These are phyloP conservation scores for Boletus rubroflammeus DNA, from an alignment of 768 basidiomycete genomes.

Conservation along the genomic window DNA sequence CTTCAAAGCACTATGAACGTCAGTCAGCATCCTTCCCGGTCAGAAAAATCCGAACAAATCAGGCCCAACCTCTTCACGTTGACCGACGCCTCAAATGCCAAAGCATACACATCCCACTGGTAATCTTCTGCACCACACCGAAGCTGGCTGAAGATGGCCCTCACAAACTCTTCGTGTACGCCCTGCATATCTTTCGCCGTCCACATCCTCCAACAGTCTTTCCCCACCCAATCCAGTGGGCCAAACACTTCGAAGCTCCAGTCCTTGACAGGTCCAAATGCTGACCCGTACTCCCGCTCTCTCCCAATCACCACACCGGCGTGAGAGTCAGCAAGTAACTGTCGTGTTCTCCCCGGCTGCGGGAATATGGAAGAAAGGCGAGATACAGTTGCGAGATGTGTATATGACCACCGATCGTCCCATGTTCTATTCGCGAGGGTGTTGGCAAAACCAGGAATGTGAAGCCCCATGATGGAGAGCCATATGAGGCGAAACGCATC, in stretches of 20 bases:
- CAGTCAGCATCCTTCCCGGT: constrained; percentile 8
- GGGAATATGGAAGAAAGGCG: constrained; percentile 57
- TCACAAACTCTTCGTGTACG: constrained; percentile 48
- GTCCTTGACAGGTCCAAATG: constrained; percentile 65
- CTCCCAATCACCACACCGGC: constrained; percentile 66
- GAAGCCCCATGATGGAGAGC: constrained; percentile 68
- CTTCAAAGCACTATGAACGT: constrained; percentile 54
- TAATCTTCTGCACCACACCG: constrained; percentile 45
- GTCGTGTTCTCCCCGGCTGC: constrained; percentile 24
- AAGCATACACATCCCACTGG: constrained; percentile 61
- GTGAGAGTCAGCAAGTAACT: constrained; percentile 52
- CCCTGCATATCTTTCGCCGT: constrained; percentile 45
- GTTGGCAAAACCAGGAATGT: constrained; percentile 61
- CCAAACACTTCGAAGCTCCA: constrained; percentile 57
- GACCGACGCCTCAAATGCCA: constrained; percentile 65
- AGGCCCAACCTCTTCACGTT: constrained; percentile 52
- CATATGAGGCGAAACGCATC: constrained; percentile 61
- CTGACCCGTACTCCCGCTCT: constrained; percentile 55
- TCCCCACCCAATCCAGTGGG: constrained; percentile 48
- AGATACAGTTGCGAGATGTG: constrained; percentile 41
- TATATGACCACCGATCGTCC: constrained; percentile 69
- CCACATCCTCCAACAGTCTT: constrained; percentile 41
- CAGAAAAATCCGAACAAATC: constrained; percentile 7
- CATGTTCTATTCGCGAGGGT: constrained; percentile 41
- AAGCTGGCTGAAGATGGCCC: constrained; percentile 58